phyloP scores from a whole-genome alignment of 805 yeast species.

The Jamesozyma spencerorum region DNA sequence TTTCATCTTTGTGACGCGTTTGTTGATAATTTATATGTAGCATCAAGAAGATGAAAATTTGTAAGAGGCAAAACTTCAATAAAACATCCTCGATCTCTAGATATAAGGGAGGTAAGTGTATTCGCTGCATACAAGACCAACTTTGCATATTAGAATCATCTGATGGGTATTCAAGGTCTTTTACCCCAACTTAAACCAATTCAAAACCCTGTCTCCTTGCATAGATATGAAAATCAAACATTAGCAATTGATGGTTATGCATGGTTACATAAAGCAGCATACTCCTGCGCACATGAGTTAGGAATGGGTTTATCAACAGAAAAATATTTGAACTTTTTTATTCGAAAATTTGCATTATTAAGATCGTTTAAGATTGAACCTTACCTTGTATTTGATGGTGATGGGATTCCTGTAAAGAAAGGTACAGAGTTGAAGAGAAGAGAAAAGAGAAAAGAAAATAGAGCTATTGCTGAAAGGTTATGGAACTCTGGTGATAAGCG shows the following conservation, averaged over 20 bases:
- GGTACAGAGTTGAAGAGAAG: slow-evolving; percentile 62
- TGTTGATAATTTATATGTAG: neutral
- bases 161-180: slow-evolving; percentile 79
- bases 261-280: slow-evolving; percentile 86
- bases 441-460: slow-evolving; percentile 47
- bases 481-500: slow-evolving; percentile 44
- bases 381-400: slow-evolving; percentile 90
- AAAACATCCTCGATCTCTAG: no score
- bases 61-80: no score
- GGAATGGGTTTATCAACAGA: slow-evolving; percentile 62
- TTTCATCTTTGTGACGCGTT: slow-evolving; percentile 9
- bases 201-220: slow-evolving; percentile 50
- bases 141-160: neutral
- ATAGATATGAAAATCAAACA: slow-evolving; percentile 58
- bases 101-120: no score
- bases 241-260: slow-evolving; percentile 94
- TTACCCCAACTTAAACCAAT: slow-evolving; percentile 71
- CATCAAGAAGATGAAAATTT: no score
- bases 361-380: slow-evolving; percentile 61
- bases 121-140: no score
- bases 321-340: slow-evolving; percentile 61
- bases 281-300: slow-evolving; percentile 75
- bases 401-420: slow-evolving; percentile 67
- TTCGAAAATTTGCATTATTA: slow-evolving; percentile 59
- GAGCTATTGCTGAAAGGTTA: slow-evolving; percentile 44